These are phyloP conservation scores for Tetrahymena elliotti DNA, from an alignment of 73 alveolate species.

Conservation along the genomic window DNA sequence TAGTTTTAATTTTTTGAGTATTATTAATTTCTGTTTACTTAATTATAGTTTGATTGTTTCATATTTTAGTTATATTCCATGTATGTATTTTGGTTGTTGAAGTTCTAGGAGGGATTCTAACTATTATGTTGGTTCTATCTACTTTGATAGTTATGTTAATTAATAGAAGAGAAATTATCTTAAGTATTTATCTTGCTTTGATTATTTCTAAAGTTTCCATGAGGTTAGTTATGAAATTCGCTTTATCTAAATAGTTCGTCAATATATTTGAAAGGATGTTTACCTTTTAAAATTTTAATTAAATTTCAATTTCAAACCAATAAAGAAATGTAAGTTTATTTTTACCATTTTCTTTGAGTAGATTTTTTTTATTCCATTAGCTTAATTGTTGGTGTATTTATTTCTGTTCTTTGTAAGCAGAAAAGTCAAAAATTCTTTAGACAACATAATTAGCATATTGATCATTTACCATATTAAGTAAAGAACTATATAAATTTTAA, in stretches of 20 bases:
- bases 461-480: slow-evolving; percentile 27
- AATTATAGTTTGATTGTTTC: background rate
- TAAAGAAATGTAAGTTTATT: background rate
- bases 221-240: background rate
- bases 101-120: background rate
- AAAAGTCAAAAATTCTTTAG: slow-evolving; percentile 20
- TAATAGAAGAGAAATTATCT: background rate
- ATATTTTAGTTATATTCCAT: background rate
- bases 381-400: background rate
- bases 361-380: background rate
- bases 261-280: background rate
- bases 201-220: background rate
- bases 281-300: background rate
- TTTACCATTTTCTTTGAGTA: background rate
- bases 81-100: background rate
- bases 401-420: background rate
- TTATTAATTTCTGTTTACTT: background rate
- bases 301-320: background rate
- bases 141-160: background rate
- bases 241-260: background rate
- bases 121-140: background rate
- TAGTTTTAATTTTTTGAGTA: background rate
- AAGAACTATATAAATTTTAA: background rate
- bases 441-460: slow-evolving; percentile 25
- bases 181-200: background rate